These are phyloP conservation scores for Orbilia blumenaviensis DNA, from an alignment of 2,329 filamentous ascomycete genomes.

Conservation along the genomic window DNA sequence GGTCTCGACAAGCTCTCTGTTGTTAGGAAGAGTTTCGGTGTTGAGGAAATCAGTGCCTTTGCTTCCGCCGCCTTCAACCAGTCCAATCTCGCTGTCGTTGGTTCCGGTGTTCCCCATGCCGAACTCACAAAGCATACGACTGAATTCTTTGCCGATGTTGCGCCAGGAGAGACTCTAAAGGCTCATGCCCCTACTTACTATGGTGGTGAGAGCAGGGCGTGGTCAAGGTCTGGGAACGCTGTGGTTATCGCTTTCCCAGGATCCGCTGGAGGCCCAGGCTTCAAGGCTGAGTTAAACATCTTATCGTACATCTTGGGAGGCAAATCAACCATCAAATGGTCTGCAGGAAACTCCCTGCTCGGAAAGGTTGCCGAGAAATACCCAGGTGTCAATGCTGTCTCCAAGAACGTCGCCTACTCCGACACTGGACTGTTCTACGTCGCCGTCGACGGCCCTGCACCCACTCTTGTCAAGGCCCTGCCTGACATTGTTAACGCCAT, in stretches of 20 bases:
- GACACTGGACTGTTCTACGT: conserved; percentile 91
- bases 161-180: conserved; percentile 68
- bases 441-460: conserved; percentile 78
- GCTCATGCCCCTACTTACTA: conserved; percentile 79
- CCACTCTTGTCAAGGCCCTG: conserved; percentile 77
- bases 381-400: conserved; percentile 73
- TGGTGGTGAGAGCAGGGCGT: conserved; percentile 91
- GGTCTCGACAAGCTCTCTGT: conserved; percentile 79
- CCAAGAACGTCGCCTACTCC: conserved; percentile 85
- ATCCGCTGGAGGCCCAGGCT: conserved; percentile 71
- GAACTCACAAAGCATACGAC: conserved; percentile 88
- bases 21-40: conserved; percentile 77
- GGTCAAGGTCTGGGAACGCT: conserved; percentile 79
- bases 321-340: conserved; percentile 93
- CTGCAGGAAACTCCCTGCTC: conserved; percentile 88
- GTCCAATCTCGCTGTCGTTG: conserved; percentile 88
- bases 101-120: conserved; percentile 80
- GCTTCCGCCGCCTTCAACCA: conserved; percentile 83
- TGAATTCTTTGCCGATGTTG: conserved; percentile 84
- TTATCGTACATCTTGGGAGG: conserved; percentile 90
- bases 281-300: conserved; percentile 90
- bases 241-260: conserved; percentile 93
- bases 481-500: conserved; percentile 80
- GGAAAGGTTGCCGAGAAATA: conserved; percentile 77
- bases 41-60: conserved; percentile 78